Base-by-base conservation (phyloP, 306 rosid genomes). In the Lablab purpureus region DNA sequence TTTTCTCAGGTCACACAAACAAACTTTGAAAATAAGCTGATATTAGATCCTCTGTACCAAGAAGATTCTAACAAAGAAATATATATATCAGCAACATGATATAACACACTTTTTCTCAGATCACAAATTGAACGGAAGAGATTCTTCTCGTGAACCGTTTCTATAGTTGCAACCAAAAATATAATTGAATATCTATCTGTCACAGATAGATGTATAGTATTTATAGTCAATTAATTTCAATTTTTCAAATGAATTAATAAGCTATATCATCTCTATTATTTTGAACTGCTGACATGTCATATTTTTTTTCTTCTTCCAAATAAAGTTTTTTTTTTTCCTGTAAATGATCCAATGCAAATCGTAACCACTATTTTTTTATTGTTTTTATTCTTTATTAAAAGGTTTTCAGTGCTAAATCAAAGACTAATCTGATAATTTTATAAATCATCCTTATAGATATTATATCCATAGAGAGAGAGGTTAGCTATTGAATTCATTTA, bases 51-150 rank as follows among this genome's bases (percentile, higher is more conserved):
- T 58, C 59, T 77, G 36, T 71, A 40, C 60, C 62, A 60, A 49
- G 9, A 69, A 64, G 66, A 34, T 23, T 52, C 77, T 6, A 67
- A 41, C 45, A 32, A 11, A 55, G 10, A 46, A 37, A 78, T 3
- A 55, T 18, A 25, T 77, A 36, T 4, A 43, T 14, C 21, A 27
- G 3, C 46, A 58, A 62, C 45, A 50, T 72, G 58, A 68, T 43
- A 77, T 50, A 34, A 10, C 43, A 34, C 19, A 67, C 46, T n/a
- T 54, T 43, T 41, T 25, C 56, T 58, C 65, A 4, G 18, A 27
- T 59, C 80, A 58, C 85, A 58, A 25, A 52, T 74, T 74, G 84
- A 45, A 47, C 10, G 6, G 64, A 52, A 37, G 65, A 43, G 66
- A 32, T 52, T 75, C 40, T 30, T 68, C 66, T 46, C 54, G 74